A percentile compares a stretch with the other conserved stretches of the same genome.
phyloP scores from a whole-genome alignment of 495 filamentous ascomycete species.

The Massariosphaeria phaeospora region DNA sequence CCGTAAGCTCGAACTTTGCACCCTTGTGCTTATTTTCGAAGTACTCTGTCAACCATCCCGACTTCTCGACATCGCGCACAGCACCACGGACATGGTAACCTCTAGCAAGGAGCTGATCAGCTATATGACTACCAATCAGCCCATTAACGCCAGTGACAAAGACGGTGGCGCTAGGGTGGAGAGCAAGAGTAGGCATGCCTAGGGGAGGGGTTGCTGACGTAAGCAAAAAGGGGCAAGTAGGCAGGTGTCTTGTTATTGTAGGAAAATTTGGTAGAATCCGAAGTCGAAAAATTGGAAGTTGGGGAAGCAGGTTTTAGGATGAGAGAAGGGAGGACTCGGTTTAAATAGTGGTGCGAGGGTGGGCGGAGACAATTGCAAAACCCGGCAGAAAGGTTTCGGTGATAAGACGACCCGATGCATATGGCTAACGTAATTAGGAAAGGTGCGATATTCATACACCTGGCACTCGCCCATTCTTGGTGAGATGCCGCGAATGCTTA shows the following conservation, averaged over 20 bases:
- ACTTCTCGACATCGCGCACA: constrained; percentile 32
- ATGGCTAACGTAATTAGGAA: background rate
- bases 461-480: no score
- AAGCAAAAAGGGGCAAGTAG: constrained; percentile 20
- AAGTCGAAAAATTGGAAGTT: background rate
- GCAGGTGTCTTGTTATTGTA: background rate
- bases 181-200: constrained; percentile 19
- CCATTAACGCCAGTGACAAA: constrained; percentile 43
- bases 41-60: constrained; percentile 24
- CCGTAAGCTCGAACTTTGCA: constrained; percentile 18
- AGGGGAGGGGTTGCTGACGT: constrained; percentile 15
- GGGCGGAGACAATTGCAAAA: background rate
- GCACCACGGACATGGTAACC: constrained; percentile 34
- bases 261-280: constrained; percentile 3
- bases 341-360: background rate
- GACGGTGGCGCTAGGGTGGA: constrained; percentile 16
- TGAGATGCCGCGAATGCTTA: no score
- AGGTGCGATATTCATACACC: background rate
- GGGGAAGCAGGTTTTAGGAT: background rate
- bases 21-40: constrained; percentile 12
- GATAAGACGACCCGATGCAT: background rate
- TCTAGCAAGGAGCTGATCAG: constrained; percentile 38
- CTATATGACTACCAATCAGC: constrained; percentile 38
- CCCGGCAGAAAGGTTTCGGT: background rate
- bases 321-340: background rate